Conservation (phyloP, 2,329 filamentous ascomycete species). For the Coniochaeta prunicola region DNA sequence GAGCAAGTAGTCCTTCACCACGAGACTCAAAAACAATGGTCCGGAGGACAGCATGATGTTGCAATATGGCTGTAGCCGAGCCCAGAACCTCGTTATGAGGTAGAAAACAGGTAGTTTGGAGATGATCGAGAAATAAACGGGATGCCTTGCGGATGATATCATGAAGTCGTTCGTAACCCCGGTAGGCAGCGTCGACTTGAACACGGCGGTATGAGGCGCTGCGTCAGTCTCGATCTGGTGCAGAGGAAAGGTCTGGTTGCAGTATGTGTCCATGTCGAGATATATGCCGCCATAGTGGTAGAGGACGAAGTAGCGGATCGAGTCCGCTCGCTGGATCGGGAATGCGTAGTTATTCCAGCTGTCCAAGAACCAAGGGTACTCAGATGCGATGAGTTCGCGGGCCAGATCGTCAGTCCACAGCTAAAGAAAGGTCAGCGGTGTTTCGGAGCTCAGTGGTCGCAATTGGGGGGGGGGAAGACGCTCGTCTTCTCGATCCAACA, state of each 20-base stretch:
- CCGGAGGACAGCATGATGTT: constrained; percentile 76
- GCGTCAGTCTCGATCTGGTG: constrained; percentile 13
- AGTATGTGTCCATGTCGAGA: constrained; percentile 60
- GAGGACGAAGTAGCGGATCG: constrained; percentile 74
- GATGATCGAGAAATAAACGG: constrained; percentile 66
- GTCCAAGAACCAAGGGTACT: constrained; percentile 72
- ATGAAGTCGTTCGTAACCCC: constrained; percentile 79
- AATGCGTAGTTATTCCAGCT: constrained; percentile 69
- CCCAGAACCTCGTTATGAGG: constrained; percentile 54
- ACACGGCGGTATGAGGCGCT: constrained; percentile 17
- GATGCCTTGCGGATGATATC: constrained; percentile 64
- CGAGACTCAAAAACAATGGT: constrained; percentile 66
- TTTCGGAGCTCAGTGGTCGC: not conserved
- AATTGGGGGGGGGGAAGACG: not conserved
- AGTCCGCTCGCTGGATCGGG: constrained; percentile 70
- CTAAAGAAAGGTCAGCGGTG: constrained; percentile 27
- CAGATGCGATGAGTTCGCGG: constrained; percentile 61
- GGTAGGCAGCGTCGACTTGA: constrained; percentile 56
- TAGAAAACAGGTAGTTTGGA: constrained; percentile 56
- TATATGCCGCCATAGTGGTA: constrained; percentile 74
- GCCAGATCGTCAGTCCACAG: constrained; percentile 70
- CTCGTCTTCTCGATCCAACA: constrained; percentile 10
- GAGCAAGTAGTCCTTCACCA: constrained; percentile 67
- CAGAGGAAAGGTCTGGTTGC: constrained; percentile 14
- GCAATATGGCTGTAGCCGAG: constrained; percentile 56